These are phyloP conservation scores for Albatrellus sp. DNA, from an alignment of 1,284 basidiomycete species.

Conservation along the genomic window DNA sequence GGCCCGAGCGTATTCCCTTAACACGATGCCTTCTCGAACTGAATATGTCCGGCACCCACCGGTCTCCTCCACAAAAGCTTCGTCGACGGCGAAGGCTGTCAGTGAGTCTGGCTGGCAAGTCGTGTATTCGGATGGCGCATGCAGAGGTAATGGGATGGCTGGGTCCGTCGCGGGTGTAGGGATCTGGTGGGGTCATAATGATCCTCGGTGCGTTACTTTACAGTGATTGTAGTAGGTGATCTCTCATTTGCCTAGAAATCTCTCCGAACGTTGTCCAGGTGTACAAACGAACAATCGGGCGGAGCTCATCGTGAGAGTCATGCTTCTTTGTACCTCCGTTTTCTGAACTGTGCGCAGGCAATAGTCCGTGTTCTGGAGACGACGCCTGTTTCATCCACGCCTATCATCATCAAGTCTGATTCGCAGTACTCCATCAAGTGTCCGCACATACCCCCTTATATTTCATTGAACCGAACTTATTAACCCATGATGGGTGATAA, in stretches of 20 bases:
- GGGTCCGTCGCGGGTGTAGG: constrained; percentile 59
- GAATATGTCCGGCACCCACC: not conserved
- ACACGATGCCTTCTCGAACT: not conserved
- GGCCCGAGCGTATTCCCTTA: not conserved
- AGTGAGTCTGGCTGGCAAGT: constrained; percentile 12
- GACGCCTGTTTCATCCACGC: constrained; percentile 35
- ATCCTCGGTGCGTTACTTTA: constrained; percentile 36
- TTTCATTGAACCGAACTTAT: not conserved
- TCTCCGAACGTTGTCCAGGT: constrained; percentile 71
- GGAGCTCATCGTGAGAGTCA: constrained; percentile 57
- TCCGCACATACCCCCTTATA: constrained; percentile 14
- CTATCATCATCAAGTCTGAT: constrained; percentile 63
- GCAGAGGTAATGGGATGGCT: constrained; percentile 57
- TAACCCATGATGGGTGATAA: not conserved
- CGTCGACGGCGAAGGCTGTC: not conserved
- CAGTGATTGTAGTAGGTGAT: constrained; percentile 2
- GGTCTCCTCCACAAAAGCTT: not conserved
- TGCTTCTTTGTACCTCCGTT: not conserved
- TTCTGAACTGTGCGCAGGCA: constrained; percentile 32
- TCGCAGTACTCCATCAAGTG: constrained; percentile 68
- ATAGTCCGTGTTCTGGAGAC: constrained; percentile 64
- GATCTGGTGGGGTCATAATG: constrained; percentile 62
- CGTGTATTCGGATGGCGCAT: constrained; percentile 77
- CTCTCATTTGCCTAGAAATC: constrained; percentile 35
- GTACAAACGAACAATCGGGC: constrained; percentile 82